A percentile compares a stretch with the other conserved stretches of the same genome.
Evolutionary conservation across 805 yeast genomes (phyloP).

Genomic region (Maudiozyma saulgeensis): DNA sequence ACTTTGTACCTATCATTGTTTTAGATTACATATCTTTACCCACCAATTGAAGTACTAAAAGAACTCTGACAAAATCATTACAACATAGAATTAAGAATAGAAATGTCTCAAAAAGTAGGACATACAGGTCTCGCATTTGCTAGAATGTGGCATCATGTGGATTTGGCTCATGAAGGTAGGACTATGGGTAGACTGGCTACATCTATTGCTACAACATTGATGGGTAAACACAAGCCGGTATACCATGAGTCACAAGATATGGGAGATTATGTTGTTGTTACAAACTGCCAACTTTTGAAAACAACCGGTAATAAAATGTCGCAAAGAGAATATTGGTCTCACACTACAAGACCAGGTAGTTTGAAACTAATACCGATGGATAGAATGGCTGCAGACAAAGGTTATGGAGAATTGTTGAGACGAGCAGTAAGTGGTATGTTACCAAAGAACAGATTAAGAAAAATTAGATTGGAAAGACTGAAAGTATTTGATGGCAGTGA

Average conservation of each 20-base stretch:
- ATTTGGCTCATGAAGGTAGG: conserved; percentile 72
- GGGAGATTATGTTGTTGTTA: conserved; percentile 95
- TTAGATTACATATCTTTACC: too few relatives aligned
- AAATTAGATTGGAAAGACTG: conserved; percentile 69
- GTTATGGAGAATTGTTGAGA: conserved; percentile 75
- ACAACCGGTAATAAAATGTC: conserved; percentile 79
- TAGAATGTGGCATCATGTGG: conserved; percentile 92
- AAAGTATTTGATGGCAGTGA: conserved; percentile 82
- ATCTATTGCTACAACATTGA: conserved; percentile 73
- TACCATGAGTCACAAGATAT: conserved; percentile 69
- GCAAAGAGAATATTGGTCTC: conserved; percentile 80
- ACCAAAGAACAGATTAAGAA: conserved; percentile 81
- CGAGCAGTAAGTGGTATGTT: conserved; percentile 94
- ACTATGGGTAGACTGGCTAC: conserved; percentile 90
- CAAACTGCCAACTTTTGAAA: conserved; percentile 75
- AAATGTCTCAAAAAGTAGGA: conserved; percentile 30
- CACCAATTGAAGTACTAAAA: too few relatives aligned
- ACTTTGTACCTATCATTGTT: too few relatives aligned
- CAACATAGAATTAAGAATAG: background rate
- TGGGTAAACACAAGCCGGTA: conserved; percentile 97
- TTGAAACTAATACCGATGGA: conserved; percentile 77
- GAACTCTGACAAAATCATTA: too few relatives aligned
- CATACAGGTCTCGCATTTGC: conserved; percentile 67
- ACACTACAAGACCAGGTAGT: conserved; percentile 83
- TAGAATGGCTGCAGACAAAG: conserved; percentile 63